Conservation (phyloP, 2,329 filamentous ascomycete species). For the Phyllosticta paracitricarpa region DNA sequence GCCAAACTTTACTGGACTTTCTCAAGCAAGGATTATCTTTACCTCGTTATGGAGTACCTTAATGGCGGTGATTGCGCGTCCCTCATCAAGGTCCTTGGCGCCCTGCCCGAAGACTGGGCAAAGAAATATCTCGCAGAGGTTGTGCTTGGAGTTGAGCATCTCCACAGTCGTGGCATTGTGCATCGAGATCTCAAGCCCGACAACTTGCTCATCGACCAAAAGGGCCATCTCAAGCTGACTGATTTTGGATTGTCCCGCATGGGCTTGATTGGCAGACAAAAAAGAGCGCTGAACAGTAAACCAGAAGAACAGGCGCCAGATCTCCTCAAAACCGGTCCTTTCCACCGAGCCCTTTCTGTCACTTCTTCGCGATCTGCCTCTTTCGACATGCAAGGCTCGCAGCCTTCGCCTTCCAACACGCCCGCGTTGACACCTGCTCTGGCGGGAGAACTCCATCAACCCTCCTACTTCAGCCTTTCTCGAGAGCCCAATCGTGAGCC, state of each 20-base stretch:
- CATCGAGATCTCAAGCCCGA: conserved; percentile 96
- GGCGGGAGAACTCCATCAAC: conserved; percentile 59
- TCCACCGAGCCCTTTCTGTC: conserved; percentile 74
- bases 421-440: conserved; percentile 78
- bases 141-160: conserved; percentile 89
- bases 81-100: conserved; percentile 86
- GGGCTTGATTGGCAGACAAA: conserved; percentile 93
- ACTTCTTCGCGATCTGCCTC: conserved; percentile 88
- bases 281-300: conserved; percentile 74
- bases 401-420: conserved; percentile 71
- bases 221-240: conserved; percentile 90
- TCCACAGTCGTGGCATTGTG: conserved; percentile 89
- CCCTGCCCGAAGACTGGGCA: conserved; percentile 91
- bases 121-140: conserved; percentile 97
- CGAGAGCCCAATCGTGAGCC: conserved; percentile 53
- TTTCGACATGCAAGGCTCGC: conserved; percentile 67
- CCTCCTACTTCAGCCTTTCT: conserved; percentile 83
- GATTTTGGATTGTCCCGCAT: conserved; percentile 96
- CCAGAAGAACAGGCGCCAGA: conserved; percentile 79
- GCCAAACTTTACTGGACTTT: conserved; percentile 99
- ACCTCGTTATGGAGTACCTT: conserved; percentile 97
- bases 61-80: conserved; percentile 97
- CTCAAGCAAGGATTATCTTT: conserved; percentile 97
- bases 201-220: conserved; percentile 93
- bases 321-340: conserved; percentile 83